Evolutionary conservation across 192 early-diverging fungal genomes (phyloP).

Genomic region (Kappamyces sp.): DNA sequence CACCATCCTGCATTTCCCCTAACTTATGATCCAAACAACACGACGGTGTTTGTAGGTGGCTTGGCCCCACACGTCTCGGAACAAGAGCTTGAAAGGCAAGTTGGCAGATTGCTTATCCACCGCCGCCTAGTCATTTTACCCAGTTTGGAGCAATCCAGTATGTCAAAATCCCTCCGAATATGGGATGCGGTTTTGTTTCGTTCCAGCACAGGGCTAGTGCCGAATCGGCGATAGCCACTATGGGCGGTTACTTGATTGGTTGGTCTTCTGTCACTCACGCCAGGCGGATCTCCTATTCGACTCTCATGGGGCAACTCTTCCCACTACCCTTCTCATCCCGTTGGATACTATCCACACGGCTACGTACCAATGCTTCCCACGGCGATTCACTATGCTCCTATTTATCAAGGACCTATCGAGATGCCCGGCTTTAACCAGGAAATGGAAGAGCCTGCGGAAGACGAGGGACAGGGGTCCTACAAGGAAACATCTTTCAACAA

Average conservation of each 20-base stretch:
- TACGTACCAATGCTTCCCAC: neutral
- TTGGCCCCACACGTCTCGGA: slow-evolving; percentile 76
- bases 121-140: slow-evolving; percentile 56
- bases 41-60: slow-evolving; percentile 96
- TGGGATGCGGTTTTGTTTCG: slow-evolving; percentile 95
- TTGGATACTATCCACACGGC: neutral
- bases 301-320: slow-evolving; percentile 66
- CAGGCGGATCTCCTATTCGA: slow-evolving; percentile 56
- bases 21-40: slow-evolving; percentile 76
- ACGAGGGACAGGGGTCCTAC: neutral
- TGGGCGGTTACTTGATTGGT: slow-evolving; percentile 86
- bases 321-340: slow-evolving; percentile 4
- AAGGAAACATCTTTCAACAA: neutral
- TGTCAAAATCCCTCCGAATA: slow-evolving; percentile 91
- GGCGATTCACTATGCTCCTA: neutral
- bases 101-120: slow-evolving; percentile 1
- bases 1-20: slow-evolving; percentile 1
- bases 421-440: neutral
- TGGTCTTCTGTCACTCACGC: slow-evolving; percentile 14
- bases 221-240: slow-evolving; percentile 81
- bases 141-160: slow-evolving; percentile 88
- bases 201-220: slow-evolving; percentile 77
- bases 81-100: slow-evolving; percentile 67
- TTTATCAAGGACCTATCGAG: neutral
- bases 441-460: neutral